Percentiles rank a stretch among this genome's conserved stretches.
phyloP scores from a whole-genome alignment of 495 filamentous ascomycete species.

The Penicillium turbatum region DNA sequence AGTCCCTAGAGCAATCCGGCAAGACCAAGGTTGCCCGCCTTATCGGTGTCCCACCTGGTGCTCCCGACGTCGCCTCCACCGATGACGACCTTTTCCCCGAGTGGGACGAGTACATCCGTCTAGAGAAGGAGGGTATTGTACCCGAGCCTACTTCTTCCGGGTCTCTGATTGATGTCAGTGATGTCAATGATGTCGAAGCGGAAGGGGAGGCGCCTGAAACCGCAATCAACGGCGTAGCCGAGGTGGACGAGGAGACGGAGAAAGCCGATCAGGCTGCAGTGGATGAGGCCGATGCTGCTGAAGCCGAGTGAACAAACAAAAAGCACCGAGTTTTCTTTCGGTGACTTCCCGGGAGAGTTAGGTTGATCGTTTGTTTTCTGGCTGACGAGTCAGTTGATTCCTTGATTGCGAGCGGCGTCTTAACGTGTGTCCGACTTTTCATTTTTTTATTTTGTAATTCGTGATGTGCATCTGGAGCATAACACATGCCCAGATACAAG shows the following conservation, averaged over 20 bases:
- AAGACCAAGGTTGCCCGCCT: slow-evolving; percentile 79
- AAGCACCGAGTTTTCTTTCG: slow-evolving; percentile 15
- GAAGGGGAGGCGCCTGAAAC: slow-evolving; percentile 28
- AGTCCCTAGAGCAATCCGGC: slow-evolving; percentile 67
- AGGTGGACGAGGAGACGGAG: slow-evolving; percentile 24
- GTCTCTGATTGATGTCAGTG: slow-evolving; percentile 49
- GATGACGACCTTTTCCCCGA: slow-evolving; percentile 93
- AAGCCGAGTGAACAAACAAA: slow-evolving; percentile 23
- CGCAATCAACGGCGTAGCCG: slow-evolving; percentile 34
- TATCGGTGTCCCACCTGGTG: slow-evolving; percentile 71
- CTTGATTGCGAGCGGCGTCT: slow-evolving; percentile 32
- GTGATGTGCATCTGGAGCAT: slow-evolving; percentile 5
- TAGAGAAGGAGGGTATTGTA: slow-evolving; percentile 65
- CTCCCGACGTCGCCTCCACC: slow-evolving; percentile 49
- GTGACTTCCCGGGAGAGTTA: slow-evolving; percentile 19
- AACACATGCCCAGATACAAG: slow-evolving; percentile 8
- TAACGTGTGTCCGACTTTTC: slow-evolving; percentile 31
- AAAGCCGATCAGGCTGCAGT: slow-evolving; percentile 16
- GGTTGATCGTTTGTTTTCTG: slow-evolving; percentile 27
- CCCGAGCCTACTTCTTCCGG: slow-evolving; percentile 40
- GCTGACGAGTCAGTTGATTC: slow-evolving; percentile 22
- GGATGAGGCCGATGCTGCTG: slow-evolving; percentile 19
- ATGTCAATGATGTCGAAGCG: slow-evolving; percentile 8
- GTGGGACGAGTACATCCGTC: slow-evolving; percentile 81
- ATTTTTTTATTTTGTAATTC: slow-evolving; percentile 11